These are phyloP conservation scores for Cordyceps cicadae DNA, from an alignment of 2,329 filamentous ascomycete species.

Conservation along the genomic window DNA sequence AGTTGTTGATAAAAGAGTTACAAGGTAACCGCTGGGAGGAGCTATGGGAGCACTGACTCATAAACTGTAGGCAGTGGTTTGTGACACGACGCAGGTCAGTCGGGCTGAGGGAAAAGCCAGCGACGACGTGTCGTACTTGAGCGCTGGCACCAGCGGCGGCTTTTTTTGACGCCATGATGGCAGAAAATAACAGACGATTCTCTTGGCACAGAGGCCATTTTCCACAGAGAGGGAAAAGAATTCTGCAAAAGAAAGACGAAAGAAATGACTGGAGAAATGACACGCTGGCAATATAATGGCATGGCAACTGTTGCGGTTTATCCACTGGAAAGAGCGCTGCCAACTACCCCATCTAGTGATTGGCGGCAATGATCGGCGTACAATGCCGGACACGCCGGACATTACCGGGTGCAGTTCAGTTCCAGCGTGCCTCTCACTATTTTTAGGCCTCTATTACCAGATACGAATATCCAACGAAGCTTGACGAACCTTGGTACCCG, in stretches of 20 bases:
- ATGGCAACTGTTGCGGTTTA: not conserved
- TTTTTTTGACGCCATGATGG: not conserved
- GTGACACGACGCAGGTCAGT: conserved; percentile 1
- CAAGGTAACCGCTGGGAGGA: too few species aligned
- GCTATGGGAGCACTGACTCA: not conserved
- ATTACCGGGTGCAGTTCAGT: not conserved
- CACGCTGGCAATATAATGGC: not conserved
- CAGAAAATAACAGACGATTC: not conserved
- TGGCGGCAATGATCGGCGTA: not conserved
- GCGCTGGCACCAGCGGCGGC: not conserved
- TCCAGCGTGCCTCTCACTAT: too few species aligned
- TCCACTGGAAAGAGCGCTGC: not conserved
- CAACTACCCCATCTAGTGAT: not conserved
- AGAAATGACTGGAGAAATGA: not conserved
- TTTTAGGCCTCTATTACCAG: too few species aligned
- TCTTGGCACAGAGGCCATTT: not conserved
- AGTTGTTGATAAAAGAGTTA: not conserved
- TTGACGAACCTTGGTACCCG: too few species aligned
- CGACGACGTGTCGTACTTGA: not conserved
- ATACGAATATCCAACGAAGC: too few species aligned
- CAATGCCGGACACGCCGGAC: not conserved
- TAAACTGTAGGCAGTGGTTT: conserved; percentile 2
- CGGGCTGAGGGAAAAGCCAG: not conserved
- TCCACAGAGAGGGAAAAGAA: not conserved
- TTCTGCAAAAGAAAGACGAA: not conserved